phyloP scores from a whole-genome alignment of 257 asterid species.

The Nicotiana otophora region DNA sequence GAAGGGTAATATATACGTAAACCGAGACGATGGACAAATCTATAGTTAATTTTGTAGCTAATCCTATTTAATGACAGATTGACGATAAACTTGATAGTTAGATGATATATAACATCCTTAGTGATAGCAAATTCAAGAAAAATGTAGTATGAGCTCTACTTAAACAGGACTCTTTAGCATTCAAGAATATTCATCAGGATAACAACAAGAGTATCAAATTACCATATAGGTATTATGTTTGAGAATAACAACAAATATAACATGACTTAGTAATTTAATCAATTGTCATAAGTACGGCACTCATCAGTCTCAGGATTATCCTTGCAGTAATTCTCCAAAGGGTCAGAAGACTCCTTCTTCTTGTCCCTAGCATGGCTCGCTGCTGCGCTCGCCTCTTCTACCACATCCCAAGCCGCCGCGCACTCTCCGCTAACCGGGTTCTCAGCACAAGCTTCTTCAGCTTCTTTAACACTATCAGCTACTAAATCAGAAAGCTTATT shows the following conservation, averaged over 20 bases:
- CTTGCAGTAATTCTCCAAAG: conserved; percentile 77
- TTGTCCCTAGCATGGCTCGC: conserved; percentile 85
- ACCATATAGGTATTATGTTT: neutral
- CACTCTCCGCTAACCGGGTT: conserved; percentile 81
- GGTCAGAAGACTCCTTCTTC: conserved; percentile 53
- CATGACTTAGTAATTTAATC: neutral
- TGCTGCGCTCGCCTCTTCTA: conserved; percentile 98
- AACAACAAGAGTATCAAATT: neutral
- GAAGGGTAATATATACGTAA: too few relatives aligned
- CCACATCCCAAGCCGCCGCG: conserved; percentile 98
- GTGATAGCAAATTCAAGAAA: too few relatives aligned
- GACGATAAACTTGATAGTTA: too few relatives aligned
- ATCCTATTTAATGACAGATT: too few relatives aligned
- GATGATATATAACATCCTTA: too few relatives aligned
- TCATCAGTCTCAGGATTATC: conserved; percentile 91
- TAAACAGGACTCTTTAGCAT: neutral
- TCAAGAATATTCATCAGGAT: neutral
- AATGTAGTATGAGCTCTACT: too few relatives aligned
- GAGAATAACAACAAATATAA: neutral
- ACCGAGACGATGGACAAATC: too few relatives aligned
- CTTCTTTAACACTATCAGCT: conserved; percentile 79
- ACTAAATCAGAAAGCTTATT: conserved; percentile 52
- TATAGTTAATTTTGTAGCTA: too few relatives aligned
- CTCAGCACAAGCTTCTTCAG: conserved; percentile 60
- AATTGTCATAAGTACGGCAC: conserved; percentile 89